Evolutionary conservation across 192 early-diverging fungal species (phyloP).

Genomic region (Coemansia sp.): DNA sequence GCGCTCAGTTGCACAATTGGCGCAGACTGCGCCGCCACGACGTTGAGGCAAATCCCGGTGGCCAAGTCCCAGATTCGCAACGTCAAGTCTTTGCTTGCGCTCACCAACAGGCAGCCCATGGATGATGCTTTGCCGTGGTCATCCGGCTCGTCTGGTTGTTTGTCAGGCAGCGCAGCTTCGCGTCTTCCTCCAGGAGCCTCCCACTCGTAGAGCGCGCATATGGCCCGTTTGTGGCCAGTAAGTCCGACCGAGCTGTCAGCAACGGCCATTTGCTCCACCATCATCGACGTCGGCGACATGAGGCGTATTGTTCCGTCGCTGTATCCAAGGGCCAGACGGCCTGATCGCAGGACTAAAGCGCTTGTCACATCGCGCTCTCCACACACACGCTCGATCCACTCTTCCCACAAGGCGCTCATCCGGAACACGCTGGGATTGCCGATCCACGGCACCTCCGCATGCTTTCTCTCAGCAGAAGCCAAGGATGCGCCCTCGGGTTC

Average conservation of each 20-base stretch:
- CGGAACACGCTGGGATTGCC: constrained; percentile 23
- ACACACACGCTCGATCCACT: constrained; percentile 24
- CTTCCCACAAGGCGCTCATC: constrained; percentile 29
- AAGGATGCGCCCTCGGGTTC: constrained; percentile 15
- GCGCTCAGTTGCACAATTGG: constrained; percentile 27
- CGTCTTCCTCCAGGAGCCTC: background rate
- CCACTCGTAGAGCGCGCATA: constrained; percentile 45
- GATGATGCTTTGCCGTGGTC: background rate
- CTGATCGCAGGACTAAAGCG: constrained; percentile 17
- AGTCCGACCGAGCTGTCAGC: constrained; percentile 5
- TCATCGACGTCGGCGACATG: constrained; percentile 24
- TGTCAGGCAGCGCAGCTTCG: background rate
- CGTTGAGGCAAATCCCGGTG: constrained; percentile 26
- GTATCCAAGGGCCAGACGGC: constrained; percentile 27
- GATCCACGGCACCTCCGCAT: constrained; percentile 21
- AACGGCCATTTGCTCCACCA: background rate
- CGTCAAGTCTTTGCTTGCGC: constrained; percentile 52
- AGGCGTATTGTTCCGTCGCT: constrained; percentile 26
- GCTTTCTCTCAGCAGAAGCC: constrained; percentile 8
- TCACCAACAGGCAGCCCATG: constrained; percentile 25
- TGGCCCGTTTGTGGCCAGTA: constrained; percentile 24
- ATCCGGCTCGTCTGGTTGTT: background rate
- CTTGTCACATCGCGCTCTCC: constrained; percentile 17
- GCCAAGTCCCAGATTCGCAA: constrained; percentile 41
- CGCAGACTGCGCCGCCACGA: constrained; percentile 39